Percentiles rank a stretch among this genome's conserved stretches.
Evolutionary conservation across 495 filamentous ascomycete genomes (phyloP).

Genomic region (Aspergillus biplanus): DNA sequence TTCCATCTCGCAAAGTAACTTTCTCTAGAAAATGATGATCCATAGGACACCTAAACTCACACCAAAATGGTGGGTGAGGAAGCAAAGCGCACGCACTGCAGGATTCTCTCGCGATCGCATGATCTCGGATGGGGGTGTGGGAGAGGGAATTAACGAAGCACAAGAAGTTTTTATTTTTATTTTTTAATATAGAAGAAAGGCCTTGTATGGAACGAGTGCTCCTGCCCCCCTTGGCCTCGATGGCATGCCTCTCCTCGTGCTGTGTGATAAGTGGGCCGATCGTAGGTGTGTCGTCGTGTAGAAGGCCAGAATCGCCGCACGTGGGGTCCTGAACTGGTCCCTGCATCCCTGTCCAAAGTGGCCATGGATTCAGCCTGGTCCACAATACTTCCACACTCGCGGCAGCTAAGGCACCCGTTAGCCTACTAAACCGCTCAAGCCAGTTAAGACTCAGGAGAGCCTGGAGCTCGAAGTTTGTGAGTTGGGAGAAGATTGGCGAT

Average conservation of each 20-base stretch:
- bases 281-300: not conserved
- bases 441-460: not conserved
- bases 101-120: not conserved
- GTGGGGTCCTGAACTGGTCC: slow-evolving; percentile 27
- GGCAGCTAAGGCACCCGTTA: slow-evolving; percentile 20
- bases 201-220: not conserved
- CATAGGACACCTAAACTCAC: not conserved
- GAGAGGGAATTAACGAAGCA: not conserved
- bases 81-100: too few relatives aligned
- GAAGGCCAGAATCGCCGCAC: slow-evolving; percentile 14
- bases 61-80: too few relatives aligned
- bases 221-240: not conserved
- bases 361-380: not conserved
- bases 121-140: not conserved
- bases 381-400: slow-evolving; percentile 7
- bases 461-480: not conserved
- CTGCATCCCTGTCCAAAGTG: slow-evolving; percentile 6
- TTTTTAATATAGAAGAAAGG: not conserved
- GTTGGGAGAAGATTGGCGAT: not conserved
- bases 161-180: not conserved
- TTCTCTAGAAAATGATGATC: not conserved
- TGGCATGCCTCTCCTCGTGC: not conserved
- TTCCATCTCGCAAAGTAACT: not conserved
- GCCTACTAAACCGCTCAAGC: not conserved
- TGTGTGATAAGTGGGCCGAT: not conserved